Evolutionary conservation across 2,329 filamentous ascomycete genomes (phyloP).

Genomic region (Hypoxylon sp.): DNA sequence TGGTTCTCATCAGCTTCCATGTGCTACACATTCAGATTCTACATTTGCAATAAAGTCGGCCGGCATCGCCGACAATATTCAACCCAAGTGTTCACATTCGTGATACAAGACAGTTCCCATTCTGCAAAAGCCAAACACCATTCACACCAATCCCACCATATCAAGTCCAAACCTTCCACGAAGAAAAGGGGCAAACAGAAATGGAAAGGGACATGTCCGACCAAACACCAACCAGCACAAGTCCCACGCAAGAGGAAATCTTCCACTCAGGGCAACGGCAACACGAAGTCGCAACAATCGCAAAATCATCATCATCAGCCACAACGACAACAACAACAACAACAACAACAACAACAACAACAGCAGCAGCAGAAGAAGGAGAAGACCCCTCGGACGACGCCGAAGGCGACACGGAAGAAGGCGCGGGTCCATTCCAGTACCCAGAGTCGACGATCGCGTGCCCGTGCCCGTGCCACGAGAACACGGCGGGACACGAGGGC

Average conservation of each 20-base stretch:
- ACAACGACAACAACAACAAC: not conserved
- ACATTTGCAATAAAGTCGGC: not conserved
- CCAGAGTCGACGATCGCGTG: conserved; percentile 19
- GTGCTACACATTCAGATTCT: not conserved
- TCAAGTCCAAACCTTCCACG: not conserved
- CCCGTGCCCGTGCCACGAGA: conserved; percentile 38
- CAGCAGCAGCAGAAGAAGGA: no score
- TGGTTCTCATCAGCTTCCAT: not conserved
- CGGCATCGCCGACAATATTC: not conserved
- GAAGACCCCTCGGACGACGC: not conserved
- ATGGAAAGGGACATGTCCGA: not conserved
- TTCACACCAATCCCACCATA: not conserved
- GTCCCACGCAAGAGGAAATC: not conserved
- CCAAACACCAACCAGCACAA: not conserved
- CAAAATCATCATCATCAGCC: not conserved
- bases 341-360: not conserved
- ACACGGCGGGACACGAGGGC: conserved; percentile 13
- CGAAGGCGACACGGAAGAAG: conserved; percentile 3
- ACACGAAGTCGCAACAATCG: not conserved
- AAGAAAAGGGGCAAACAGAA: not conserved
- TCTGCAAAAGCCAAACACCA: not conserved
- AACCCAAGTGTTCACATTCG: not conserved
- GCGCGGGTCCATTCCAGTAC: not conserved
- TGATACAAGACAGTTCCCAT: not conserved
- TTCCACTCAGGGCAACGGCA: not conserved